A percentile compares a stretch with the other conserved stretches of the same genome.
Evolutionary conservation across 2,329 filamentous ascomycete species (phyloP).

Genomic region (Botryotinia convoluta): DNA sequence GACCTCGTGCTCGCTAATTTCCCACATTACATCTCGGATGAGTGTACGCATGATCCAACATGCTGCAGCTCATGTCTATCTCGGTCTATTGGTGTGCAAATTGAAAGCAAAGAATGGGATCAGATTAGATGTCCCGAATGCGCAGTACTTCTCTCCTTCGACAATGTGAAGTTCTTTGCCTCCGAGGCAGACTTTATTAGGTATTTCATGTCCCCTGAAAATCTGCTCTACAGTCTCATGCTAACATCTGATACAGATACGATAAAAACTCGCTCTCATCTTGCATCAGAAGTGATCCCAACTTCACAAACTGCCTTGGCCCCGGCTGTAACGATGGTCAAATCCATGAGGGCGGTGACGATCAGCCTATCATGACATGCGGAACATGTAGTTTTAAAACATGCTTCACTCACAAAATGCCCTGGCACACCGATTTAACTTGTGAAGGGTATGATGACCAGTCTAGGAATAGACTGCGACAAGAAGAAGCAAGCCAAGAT

Average conservation of each 20-base stretch:
- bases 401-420: conserved; percentile 44
- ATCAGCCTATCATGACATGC: conserved; percentile 45
- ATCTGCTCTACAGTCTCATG: background rate
- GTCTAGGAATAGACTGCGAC: background rate
- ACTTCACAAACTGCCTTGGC: conserved; percentile 53
- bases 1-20: background rate
- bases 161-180: conserved; percentile 3
- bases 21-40: background rate
- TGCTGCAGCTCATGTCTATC: conserved; percentile 24
- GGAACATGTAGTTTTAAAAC: conserved; percentile 42
- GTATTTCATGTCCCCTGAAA: background rate
- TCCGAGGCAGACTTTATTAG: background rate
- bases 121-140: conserved; percentile 55
- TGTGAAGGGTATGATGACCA: conserved; percentile 38
- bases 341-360: conserved; percentile 45
- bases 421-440: conserved; percentile 44
- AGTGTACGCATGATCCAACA: conserved; percentile 22
- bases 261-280: background rate
- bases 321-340: conserved; percentile 52
- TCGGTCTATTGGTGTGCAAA: conserved; percentile 20
- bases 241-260: background rate
- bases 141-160: conserved; percentile 41
- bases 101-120: conserved; percentile 40
- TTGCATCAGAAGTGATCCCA: conserved; percentile 32
- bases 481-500: conserved; percentile 22